Evolutionary conservation across 1,284 basidiomycete genomes (phyloP).

Genomic region (Rugosomyces carneus): DNA sequence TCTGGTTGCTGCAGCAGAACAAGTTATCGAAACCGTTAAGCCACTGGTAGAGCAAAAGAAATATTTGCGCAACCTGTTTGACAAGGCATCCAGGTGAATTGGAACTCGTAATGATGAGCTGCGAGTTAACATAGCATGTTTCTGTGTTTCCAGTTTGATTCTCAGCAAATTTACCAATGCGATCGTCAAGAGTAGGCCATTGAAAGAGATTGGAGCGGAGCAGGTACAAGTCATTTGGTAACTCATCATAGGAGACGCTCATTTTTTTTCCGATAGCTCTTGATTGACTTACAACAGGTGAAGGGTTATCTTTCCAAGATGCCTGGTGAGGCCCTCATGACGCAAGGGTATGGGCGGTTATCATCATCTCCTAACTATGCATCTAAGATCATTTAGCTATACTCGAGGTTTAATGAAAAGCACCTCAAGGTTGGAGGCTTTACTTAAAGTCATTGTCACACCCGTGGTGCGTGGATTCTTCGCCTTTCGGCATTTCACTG

Average conservation of each 20-base stretch:
- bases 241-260: neutral
- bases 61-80: conserved; percentile 85
- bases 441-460: conserved; percentile 91
- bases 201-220: conserved; percentile 88
- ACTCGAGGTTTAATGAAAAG: conserved; percentile 76
- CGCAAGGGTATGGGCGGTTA: conserved; percentile 41
- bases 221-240: conserved; percentile 48
- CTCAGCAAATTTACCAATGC: conserved; percentile 83
- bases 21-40: conserved; percentile 60
- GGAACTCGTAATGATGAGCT: neutral
- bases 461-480: conserved; percentile 58
- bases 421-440: conserved; percentile 77
- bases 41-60: conserved; percentile 87
- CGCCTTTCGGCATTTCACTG: neutral
- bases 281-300: conserved; percentile 87
- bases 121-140: neutral
- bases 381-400: conserved; percentile 47
- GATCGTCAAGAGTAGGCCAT: conserved; percentile 80
- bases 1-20: conserved; percentile 58
- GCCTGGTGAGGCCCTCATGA: conserved; percentile 62
- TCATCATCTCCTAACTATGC: neutral
- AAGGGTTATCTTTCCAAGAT: conserved; percentile 81
- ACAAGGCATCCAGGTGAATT: conserved; percentile 80
- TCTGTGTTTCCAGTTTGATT: conserved; percentile 49
- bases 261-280: conserved; percentile 45